These are phyloP conservation scores for Suillus tomentosus DNA, from an alignment of 768 basidiomycete species.

Conservation along the genomic window DNA sequence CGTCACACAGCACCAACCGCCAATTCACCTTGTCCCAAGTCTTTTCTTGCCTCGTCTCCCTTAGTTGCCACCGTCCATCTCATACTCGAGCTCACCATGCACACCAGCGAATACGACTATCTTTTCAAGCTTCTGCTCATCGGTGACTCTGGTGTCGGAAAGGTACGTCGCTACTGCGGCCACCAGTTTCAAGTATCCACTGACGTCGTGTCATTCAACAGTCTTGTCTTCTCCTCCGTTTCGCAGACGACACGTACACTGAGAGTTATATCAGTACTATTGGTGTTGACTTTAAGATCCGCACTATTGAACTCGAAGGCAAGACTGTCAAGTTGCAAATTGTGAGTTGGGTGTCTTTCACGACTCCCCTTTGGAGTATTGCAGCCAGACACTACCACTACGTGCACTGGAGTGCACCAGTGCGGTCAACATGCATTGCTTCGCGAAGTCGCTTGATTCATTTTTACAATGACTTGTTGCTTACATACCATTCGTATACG, in stretches of 20 bases:
- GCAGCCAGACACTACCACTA: neutral
- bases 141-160: slow-evolving; percentile 94
- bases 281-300: slow-evolving; percentile 98
- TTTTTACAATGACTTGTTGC: slow-evolving; percentile 21
- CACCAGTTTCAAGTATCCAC: slow-evolving; percentile 19
- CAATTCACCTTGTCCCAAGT: slow-evolving; percentile 42
- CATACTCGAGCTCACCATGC: slow-evolving; percentile 53
- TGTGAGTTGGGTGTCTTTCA: slow-evolving; percentile 51
- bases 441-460: neutral
- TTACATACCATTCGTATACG: slow-evolving; percentile 29
- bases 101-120: slow-evolving; percentile 93
- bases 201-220: slow-evolving; percentile 42
- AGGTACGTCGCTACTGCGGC: slow-evolving; percentile 48
- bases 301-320: slow-evolving; percentile 97
- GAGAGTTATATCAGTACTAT: slow-evolving; percentile 98
- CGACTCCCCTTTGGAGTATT: slow-evolving; percentile 10
- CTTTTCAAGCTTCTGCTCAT: slow-evolving; percentile 96
- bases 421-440: neutral
- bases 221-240: slow-evolving; percentile 91
- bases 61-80: slow-evolving; percentile 23
- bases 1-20: slow-evolving; percentile 34
- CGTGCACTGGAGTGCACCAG: neutral
- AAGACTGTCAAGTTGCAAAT: slow-evolving; percentile 99
- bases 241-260: slow-evolving; percentile 96
- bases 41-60: slow-evolving; percentile 36